Base-by-base conservation (phyloP, 805 yeast genomes). In the Ogataea paradorogensis region DNA sequence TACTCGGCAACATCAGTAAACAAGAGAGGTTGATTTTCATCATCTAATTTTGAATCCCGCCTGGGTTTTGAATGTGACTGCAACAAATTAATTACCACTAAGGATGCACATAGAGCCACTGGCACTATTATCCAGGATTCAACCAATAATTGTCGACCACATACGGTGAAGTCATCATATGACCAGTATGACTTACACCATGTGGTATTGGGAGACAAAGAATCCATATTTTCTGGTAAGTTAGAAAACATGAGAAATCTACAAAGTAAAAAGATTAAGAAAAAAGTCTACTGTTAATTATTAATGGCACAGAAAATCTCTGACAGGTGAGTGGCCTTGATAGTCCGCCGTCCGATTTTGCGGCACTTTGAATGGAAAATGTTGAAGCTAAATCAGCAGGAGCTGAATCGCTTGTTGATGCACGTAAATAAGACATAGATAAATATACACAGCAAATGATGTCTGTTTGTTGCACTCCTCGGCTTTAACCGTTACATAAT, bases 151-250 rank as follows among this genome's bases (percentile, higher is more conserved):
- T 66, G 67, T 36, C 74, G 60, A 3, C 71, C 71, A 53, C 79
- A 74, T 8, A 50, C 52, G 4, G 80, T 69, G 38, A 77, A 62
- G 58, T 77, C 82, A 46, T 76, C 80, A 37, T 44, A 24, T 3
- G 35, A 20, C 65, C 65, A 61, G 3, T 46, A 21, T 4, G 35
- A 23, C 10, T 38, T 15, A 38, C 63, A 57, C 27, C 11, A 13
- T 11, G 42, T 37, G 40, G 37, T 34, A 31, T 42, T 40, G 31
- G 33, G 27, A 6, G 15, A 22, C 7, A 20, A 14, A 9, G 25
- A 23, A 11, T 23, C 25, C 25, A 23, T 23, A 9, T 18, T 18
- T 18, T 18, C 20, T 18, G 20, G 20, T 18, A 18, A 4, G 4
- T 18, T 18, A 18, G 20, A 18, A 18, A 18, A 11, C 8, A 23